A percentile compares a stretch with the other conserved stretches of the same genome.
Evolutionary conservation across 768 basidiomycete genomes (phyloP).

Genomic region (Naganishia kalamii): DNA sequence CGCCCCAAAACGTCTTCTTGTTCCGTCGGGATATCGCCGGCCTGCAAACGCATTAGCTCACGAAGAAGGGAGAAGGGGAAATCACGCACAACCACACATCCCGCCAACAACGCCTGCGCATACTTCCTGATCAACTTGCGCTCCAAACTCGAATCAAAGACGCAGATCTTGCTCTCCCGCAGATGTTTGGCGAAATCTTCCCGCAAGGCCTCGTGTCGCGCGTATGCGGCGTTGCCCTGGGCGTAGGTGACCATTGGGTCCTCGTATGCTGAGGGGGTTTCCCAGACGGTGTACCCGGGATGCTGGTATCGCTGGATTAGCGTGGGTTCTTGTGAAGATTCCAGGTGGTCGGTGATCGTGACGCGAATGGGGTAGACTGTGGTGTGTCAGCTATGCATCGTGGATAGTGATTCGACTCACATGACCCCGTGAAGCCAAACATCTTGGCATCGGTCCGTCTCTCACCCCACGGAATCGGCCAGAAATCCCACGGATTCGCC

Average conservation of each 20-base stretch:
- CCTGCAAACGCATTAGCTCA: background rate
- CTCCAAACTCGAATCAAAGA: conserved; percentile 42
- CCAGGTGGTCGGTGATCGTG: conserved; percentile 30
- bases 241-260: conserved; percentile 39
- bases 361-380: conserved; percentile 44
- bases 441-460: conserved; percentile 36
- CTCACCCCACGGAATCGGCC: conserved; percentile 33
- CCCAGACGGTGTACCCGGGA: conserved; percentile 38
- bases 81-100: conserved; percentile 34
- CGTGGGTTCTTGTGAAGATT: conserved; percentile 3
- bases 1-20: conserved; percentile 35
- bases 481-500: conserved; percentile 46
- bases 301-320: conserved; percentile 34
- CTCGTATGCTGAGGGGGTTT: conserved; percentile 22
- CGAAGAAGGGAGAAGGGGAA: background rate
- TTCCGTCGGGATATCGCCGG: conserved; percentile 43
- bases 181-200: conserved; percentile 41
- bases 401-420: conserved; percentile 27
- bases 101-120: conserved; percentile 39
- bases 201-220: conserved; percentile 31
- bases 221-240: conserved; percentile 32
- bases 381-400: background rate
- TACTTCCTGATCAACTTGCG: conserved; percentile 44
- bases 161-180: conserved; percentile 40
- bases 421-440: conserved; percentile 44